Base-by-base conservation (phyloP, 768 basidiomycete genomes). In the Tylopilus subfusipes region DNA sequence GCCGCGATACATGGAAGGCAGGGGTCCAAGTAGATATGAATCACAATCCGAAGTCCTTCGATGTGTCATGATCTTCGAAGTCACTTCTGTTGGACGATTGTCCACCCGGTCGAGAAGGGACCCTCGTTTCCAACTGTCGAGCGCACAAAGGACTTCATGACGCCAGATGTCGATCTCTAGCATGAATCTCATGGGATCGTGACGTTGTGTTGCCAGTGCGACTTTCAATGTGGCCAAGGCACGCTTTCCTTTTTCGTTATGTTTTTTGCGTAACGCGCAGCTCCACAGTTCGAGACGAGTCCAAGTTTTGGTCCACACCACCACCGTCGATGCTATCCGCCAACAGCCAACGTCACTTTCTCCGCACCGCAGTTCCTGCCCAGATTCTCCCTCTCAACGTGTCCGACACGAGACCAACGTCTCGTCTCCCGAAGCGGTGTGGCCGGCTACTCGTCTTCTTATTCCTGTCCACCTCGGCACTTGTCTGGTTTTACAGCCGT, bases 321-420 rank as follows among this genome's bases (percentile, higher is more conserved):
- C 56, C 51, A 52, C 12, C 6, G 4, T 31, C 50, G 45, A 58
- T 66, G 61, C 55, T 49, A 6, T 31, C 31, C 4, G 24, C 21
- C 50, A 58, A 42, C n/a, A 10, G 1, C 19, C 62, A 48, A 25
- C 45, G 54, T 16, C 55, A 50, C 13, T 27, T 45, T 18, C 36
- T 57, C 18, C 56, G 57, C 5, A 21, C 53, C 2, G 42, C 45
- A 1, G 56, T 59, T 13, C 25, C 56, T 3, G 14, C 19, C 0
- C 55, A 61, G 24, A 22, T 58, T 10, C 62, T 70, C 2, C 68
- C 67, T 5, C 8, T 65, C 21, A 48, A 43, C 21, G 22, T 42
- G 2, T 38, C 61, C 16, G 59, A 68, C 5, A 42, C 52, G 3
- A 54, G 56, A 45, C 48, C 51, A 5, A 2, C 25, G 5, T 31